A percentile compares a stretch with the other conserved stretches of the same genome.
Evolutionary conservation across 2,329 filamentous ascomycete genomes (phyloP).

Genomic region (Immersiporthe knoxdaviesiana): DNA sequence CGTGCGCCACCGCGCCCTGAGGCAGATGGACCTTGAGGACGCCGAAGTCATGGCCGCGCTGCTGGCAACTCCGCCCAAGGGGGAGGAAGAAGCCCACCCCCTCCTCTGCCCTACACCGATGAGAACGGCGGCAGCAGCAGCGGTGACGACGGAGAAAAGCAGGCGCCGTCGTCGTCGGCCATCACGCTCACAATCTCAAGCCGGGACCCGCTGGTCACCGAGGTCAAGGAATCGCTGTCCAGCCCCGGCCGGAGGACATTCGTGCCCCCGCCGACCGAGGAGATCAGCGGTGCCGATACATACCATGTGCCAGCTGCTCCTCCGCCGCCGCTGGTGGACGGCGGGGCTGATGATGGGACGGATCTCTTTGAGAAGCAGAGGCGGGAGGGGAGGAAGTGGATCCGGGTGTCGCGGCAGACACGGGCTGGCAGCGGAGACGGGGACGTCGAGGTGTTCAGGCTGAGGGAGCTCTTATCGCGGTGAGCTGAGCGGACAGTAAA

Average conservation of each 20-base stretch:
- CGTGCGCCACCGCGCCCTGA: slow-evolving; percentile 18
- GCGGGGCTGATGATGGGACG: neutral
- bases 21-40: slow-evolving; percentile 27
- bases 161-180: neutral
- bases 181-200: slow-evolving; percentile 21
- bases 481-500: slow-evolving; percentile 5
- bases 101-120: neutral
- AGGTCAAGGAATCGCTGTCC: slow-evolving; percentile 24
- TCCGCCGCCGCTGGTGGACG: neutral
- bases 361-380: slow-evolving; percentile 20
- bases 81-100: too few species aligned
- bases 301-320: slow-evolving; percentile 17
- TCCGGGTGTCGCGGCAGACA: slow-evolving; percentile 21
- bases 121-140: neutral
- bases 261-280: slow-evolving; percentile 21
- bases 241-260: slow-evolving; percentile 9
- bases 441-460: slow-evolving; percentile 20
- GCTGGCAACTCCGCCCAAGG: slow-evolving; percentile 8
- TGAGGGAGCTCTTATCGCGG: slow-evolving; percentile 26
- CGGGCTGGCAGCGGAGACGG: neutral
- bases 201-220: slow-evolving; percentile 19
- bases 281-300: slow-evolving; percentile 26
- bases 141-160: too few species aligned
- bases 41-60: slow-evolving; percentile 23
- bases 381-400: slow-evolving; percentile 24